These are phyloP conservation scores for Coprinellus micaceus DNA, from an alignment of 768 basidiomycete genomes.

Conservation along the genomic window DNA sequence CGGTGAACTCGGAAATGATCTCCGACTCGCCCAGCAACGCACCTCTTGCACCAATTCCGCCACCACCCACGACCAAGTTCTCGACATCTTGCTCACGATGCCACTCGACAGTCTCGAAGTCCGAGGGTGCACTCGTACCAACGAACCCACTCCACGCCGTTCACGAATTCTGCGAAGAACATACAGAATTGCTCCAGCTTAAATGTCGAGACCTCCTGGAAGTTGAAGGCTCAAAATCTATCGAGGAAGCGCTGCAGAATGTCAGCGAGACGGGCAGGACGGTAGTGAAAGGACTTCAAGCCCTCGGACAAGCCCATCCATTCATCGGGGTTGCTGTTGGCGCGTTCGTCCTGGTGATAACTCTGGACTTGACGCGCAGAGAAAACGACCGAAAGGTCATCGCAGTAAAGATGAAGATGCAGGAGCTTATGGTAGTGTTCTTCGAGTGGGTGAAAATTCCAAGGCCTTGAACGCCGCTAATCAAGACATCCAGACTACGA, in stretches of 20 bases:
- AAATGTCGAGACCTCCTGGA: constrained; percentile 2
- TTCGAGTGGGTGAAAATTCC: constrained; percentile 35
- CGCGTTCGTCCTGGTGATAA: constrained; percentile 48
- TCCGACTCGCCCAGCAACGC: no score
- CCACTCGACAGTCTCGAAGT: background rate
- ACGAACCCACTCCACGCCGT: constrained; percentile 8
- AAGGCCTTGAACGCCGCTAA: background rate
- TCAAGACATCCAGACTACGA: constrained; percentile 24
- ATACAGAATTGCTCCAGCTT: constrained; percentile 6
- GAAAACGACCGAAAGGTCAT: constrained; percentile 51
- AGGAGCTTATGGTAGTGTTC: constrained; percentile 43
- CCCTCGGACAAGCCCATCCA: constrained; percentile 34
- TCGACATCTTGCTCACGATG: no score
- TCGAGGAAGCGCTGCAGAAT: constrained; percentile 29
- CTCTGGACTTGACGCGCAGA: constrained; percentile 43
- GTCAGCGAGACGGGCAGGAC: constrained; percentile 28
- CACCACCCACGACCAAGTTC: no score
- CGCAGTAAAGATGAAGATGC: constrained; percentile 46
- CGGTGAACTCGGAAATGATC: background rate
- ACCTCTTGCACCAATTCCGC: background rate
- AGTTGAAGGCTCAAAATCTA: constrained; percentile 10
- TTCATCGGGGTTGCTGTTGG: constrained; percentile 43
- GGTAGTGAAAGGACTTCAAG: constrained; percentile 29
- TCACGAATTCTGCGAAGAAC: constrained; percentile 13
- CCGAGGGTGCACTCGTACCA: background rate